Conservation (phyloP, 164 flowering plant genomes). For the Brasenia schreberi region DNA sequence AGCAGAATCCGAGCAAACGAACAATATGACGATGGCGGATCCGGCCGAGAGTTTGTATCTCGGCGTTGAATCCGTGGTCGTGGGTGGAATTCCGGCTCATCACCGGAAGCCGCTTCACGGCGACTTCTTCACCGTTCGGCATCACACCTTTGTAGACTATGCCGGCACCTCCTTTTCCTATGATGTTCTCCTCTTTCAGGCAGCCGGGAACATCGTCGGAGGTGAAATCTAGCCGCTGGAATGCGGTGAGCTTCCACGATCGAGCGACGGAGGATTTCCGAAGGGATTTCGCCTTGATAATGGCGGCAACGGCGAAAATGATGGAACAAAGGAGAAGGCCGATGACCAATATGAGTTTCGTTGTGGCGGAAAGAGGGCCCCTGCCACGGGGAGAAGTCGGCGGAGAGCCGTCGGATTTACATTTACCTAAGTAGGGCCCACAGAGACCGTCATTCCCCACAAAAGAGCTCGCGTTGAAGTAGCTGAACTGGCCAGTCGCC, state of each 20-base stretch:
- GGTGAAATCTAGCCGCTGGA: slow-evolving; percentile 86
- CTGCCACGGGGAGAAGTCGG: slow-evolving; percentile 33
- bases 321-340: slow-evolving; percentile 86
- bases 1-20: slow-evolving; percentile 81
- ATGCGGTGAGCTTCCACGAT: slow-evolving; percentile 89
- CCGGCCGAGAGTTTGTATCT: slow-evolving; percentile 88
- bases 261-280: slow-evolving; percentile 67
- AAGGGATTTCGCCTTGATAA: slow-evolving; percentile 73
- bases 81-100: slow-evolving; percentile 91
- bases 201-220: slow-evolving; percentile 77
- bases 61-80: slow-evolving; percentile 96
- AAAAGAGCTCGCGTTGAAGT: slow-evolving; percentile 84
- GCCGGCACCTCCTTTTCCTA: slow-evolving; percentile 98
- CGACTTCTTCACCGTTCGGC: slow-evolving; percentile 80
- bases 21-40: slow-evolving; percentile 96
- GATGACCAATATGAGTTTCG: slow-evolving; percentile 83
- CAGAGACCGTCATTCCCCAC: slow-evolving; percentile 86
- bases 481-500: slow-evolving; percentile 87
- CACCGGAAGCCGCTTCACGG: slow-evolving; percentile 81
- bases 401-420: slow-evolving; percentile 44
- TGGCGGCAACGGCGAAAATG: slow-evolving; percentile 80
- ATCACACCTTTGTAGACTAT: slow-evolving; percentile 85
- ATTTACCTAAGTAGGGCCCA: slow-evolving; percentile 81
- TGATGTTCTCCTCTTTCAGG: slow-evolving; percentile 91
- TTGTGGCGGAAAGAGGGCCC: slow-evolving; percentile 58